Evolutionary conservation across 495 filamentous ascomycete genomes (phyloP).

Genomic region (Daldinia decipiens): DNA sequence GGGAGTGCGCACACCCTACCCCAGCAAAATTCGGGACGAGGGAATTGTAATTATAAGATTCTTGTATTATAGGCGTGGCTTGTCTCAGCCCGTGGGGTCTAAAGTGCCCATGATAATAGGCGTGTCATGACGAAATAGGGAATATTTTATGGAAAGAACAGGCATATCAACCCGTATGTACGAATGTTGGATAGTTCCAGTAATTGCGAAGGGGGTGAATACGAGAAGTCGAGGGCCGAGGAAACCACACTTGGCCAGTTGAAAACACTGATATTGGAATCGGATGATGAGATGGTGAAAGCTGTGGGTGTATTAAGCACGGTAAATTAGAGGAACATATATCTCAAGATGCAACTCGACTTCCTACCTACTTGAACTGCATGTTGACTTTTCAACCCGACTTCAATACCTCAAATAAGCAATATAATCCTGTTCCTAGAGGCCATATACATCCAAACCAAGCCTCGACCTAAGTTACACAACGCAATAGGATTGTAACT

Average conservation of each 20-base stretch:
- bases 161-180: not conserved
- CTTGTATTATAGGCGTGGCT: not conserved
- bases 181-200: not conserved
- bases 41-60: constrained; percentile 14
- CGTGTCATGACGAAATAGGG: not conserved
- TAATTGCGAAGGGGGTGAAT: not conserved
- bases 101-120: not conserved
- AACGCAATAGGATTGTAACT: not conserved
- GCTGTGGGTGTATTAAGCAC: not conserved
- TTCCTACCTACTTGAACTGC: not conserved
- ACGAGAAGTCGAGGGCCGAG: not conserved
- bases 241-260: not conserved
- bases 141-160: not conserved
- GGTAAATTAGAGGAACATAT: not conserved
- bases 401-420: not conserved
- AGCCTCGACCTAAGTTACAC: not conserved
- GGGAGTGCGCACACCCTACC: constrained; percentile 41
- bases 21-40: constrained; percentile 12
- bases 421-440: not conserved
- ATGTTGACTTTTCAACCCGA: not conserved
- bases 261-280: not conserved
- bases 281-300: not conserved
- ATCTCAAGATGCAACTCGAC: not conserved
- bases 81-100: not conserved
- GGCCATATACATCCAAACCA: not conserved